Conservation (phyloP, 805 yeast species). For the Zygosaccharomyces lentus region DNA sequence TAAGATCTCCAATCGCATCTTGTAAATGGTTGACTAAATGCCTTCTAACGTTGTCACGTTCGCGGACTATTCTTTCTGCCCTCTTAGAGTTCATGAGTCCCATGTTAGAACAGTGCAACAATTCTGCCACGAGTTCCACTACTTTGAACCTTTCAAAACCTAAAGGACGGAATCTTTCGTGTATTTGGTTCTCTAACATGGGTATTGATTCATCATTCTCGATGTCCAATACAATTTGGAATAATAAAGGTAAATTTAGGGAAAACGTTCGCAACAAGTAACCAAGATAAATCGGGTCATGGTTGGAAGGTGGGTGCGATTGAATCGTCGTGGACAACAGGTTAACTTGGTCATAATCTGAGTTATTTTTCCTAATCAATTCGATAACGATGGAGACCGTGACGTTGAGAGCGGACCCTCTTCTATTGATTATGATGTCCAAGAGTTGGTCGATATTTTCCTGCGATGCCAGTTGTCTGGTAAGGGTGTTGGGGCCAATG, state of each 20-base stretch:
- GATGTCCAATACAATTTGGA: constrained; percentile 24
- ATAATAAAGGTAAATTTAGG: constrained; percentile 42
- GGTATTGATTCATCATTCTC: constrained; percentile 18
- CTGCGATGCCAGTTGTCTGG: constrained; percentile 78
- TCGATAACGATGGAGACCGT: constrained; percentile 93
- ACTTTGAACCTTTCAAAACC: constrained; percentile 91
- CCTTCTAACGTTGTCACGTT: constrained; percentile 64
- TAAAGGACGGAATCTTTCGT: constrained; percentile 57
- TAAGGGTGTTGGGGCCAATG: constrained; percentile 89
- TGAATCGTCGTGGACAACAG: constrained; percentile 70
- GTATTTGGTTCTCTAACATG: constrained; percentile 57
- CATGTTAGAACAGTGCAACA: constrained; percentile 97
- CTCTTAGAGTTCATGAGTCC: constrained; percentile 73
- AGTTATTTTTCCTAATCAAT: constrained; percentile 88
- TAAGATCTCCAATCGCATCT: constrained; percentile 34
- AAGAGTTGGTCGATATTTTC: constrained; percentile 59
- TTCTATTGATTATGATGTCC: constrained; percentile 57
- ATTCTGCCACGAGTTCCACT: constrained; percentile 88
- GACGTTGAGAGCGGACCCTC: constrained; percentile 80
- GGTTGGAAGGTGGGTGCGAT: constrained; percentile 78
- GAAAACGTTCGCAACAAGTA: constrained; percentile 72
- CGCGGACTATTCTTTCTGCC: constrained; percentile 62
- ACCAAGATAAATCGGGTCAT: constrained; percentile 91
- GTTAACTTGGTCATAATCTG: constrained; percentile 87
- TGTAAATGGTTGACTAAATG: constrained; percentile 41